Conservation (phyloP, 164 flowering plant genomes). For the Magnolia changhungtana region DNA sequence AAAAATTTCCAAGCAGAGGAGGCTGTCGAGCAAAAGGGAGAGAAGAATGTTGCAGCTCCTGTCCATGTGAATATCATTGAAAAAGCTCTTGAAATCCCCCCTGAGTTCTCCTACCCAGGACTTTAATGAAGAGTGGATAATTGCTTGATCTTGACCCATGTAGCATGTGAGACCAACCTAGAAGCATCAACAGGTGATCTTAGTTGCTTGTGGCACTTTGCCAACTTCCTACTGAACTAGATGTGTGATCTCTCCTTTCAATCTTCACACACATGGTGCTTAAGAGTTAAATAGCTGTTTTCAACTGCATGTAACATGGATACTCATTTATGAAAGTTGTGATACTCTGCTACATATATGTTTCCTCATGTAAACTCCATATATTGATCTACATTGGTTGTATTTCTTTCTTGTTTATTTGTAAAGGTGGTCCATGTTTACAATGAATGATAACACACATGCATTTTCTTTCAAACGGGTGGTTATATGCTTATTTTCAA, state of each 20-base stretch:
- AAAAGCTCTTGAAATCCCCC: slow-evolving; percentile 2
- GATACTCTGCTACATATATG: slow-evolving; percentile 1
- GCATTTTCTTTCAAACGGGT: slow-evolving; percentile 1
- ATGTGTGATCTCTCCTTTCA: slow-evolving; percentile 4
- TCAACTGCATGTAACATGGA: neutral
- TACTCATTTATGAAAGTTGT: slow-evolving; percentile 7
- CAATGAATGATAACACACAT: slow-evolving; percentile 11
- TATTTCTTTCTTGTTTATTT: slow-evolving; percentile 2
- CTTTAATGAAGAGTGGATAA: neutral
- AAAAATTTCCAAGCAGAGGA: slow-evolving; percentile 35
- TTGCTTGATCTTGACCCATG: slow-evolving; percentile 4
- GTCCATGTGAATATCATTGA: slow-evolving; percentile 40
- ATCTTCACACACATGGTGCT: neutral
- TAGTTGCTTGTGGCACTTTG: neutral
- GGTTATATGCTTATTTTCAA: slow-evolving; percentile 4
- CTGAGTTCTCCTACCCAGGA: neutral
- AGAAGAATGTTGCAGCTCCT: slow-evolving; percentile 45
- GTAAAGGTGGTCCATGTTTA: slow-evolving; percentile 9
- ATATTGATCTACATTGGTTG: slow-evolving; percentile 2
- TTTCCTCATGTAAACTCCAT: slow-evolving; percentile 12
- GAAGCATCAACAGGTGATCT: neutral
- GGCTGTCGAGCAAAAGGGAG: slow-evolving; percentile 44
- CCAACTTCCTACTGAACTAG: neutral
- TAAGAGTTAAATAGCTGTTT: neutral
- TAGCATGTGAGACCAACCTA: neutral